Evolutionary conservation across 2,329 filamentous ascomycete species (phyloP), one percentile per base, ranked within the genome.

Genomic region (Trichoderma sp.): DNA sequence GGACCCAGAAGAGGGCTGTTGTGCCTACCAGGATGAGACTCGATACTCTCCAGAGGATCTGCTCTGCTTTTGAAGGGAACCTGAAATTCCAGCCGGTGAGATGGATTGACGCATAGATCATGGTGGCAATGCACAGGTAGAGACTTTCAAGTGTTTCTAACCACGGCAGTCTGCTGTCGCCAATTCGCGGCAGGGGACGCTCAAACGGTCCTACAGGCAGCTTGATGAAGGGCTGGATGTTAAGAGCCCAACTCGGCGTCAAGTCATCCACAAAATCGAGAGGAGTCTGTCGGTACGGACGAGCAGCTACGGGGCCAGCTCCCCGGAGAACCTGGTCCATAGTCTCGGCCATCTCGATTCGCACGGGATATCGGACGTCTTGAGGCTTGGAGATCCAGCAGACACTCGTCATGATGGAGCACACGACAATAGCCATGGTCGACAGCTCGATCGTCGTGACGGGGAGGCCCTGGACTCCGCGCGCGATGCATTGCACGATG

Each of bases 201-300:
- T 66, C 63, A 12, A 56, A n/a, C 7, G 39, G 39, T 14, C 28
- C 47, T 1, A 66, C 63, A 28, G 47, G 63, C 8, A 66, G 30
- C 21, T 56, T 66, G 5, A 36, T 24, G 2, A 56, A 66, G 30
- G 63, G 63, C 30, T 66, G 63, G 12, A 56, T 66, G 6, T 66
- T 66, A 21, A 56, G 63, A 53, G 63, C 63, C 63, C 63, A 66
- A 36, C 63, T 56, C 21, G 47, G 63, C 3, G 63, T 65, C 18
- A 53, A 11, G 28, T 65, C 62, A 3, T 53, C 43, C 15, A 66
- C 63, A 18, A 66, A 24, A 3, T 36, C 63, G 43, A 56, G 43
- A 2, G 47, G 30, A n/a, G 30, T 56, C 21, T 66, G 47, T 34
- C 47, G 47, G 9, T 66, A 53, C 2, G 63, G 12, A 6, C 43